A percentile compares a stretch with the other conserved stretches of the same genome.
Conservation (phyloP, 2,329 filamentous ascomycete genomes). For the Apiospora hydei region DNA sequence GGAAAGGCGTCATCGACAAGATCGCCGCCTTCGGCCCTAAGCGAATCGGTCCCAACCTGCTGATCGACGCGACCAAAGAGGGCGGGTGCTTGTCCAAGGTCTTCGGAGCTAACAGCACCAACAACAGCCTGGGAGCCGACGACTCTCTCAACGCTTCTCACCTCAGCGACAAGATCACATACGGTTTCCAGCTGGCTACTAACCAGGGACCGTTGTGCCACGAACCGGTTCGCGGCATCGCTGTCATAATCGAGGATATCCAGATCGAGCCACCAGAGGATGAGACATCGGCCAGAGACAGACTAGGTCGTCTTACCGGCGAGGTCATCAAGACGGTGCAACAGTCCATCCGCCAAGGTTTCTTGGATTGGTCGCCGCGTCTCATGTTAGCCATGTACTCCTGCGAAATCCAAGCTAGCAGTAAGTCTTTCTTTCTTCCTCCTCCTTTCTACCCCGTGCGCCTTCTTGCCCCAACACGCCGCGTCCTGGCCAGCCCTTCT, state of each 20-base stretch:
- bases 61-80: conserved; percentile 81
- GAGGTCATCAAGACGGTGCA: conserved; percentile 92
- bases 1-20: conserved; percentile 78
- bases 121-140: conserved; percentile 48
- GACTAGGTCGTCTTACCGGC: conserved; percentile 82
- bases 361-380: conserved; percentile 96
- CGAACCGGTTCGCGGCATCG: conserved; percentile 92
- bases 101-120: conserved; percentile 54
- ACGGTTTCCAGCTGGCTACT: conserved; percentile 93
- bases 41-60: conserved; percentile 84
- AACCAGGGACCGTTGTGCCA: conserved; percentile 89
- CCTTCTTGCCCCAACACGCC: neutral
- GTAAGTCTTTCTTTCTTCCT: conserved; percentile 52
- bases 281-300: conserved; percentile 64
- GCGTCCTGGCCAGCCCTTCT: too few species aligned
- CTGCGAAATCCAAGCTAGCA: conserved; percentile 95
- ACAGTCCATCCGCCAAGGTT: conserved; percentile 81
- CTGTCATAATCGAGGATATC: conserved; percentile 87
- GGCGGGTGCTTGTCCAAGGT: conserved; percentile 71
- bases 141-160: conserved; percentile 67
- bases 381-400: conserved; percentile 97
- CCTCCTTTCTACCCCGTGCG: too few species aligned
- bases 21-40: conserved; percentile 92
- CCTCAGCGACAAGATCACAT: conserved; percentile 87
- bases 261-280: conserved; percentile 63